A percentile compares a stretch with the other conserved stretches of the same genome.
phyloP scores from a whole-genome alignment of 1,284 basidiomycete genomes.

The Caloboletus firmus region DNA sequence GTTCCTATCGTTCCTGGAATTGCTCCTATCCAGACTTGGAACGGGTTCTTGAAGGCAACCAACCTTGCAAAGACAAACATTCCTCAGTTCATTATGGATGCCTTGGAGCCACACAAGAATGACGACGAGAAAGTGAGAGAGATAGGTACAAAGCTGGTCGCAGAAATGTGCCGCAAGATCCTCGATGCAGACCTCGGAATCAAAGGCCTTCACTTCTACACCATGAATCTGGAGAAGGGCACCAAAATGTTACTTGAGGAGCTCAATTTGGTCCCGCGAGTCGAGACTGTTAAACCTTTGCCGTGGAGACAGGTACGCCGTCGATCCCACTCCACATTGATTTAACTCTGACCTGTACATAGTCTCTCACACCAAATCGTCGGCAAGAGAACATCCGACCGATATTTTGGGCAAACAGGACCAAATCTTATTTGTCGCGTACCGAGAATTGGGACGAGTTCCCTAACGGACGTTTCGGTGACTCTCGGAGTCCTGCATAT shows the following conservation, averaged over 20 bases:
- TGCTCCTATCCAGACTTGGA: constrained; percentile 98
- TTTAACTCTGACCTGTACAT: constrained; percentile 33
- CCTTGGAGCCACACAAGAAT: constrained; percentile 87
- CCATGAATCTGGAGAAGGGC: constrained; percentile 96
- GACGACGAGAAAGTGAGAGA: constrained; percentile 89
- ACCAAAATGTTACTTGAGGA: constrained; percentile 91
- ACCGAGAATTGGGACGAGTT: constrained; percentile 99
- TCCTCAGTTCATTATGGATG: constrained; percentile 78
- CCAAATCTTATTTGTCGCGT: constrained; percentile 88
- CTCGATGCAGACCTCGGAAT: constrained; percentile 79
- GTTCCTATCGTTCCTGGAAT: constrained; percentile 95
- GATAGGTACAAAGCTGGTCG: constrained; percentile 85
- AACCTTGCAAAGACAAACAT: constrained; percentile 84
- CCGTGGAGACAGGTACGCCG: constrained; percentile 84
- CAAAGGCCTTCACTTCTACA: constrained; percentile 93
- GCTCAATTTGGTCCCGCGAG: constrained; percentile 78
- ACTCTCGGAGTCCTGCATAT: constrained; percentile 94
- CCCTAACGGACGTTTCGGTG: constrained; percentile 97
- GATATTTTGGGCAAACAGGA: constrained; percentile 94
- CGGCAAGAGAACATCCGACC: constrained; percentile 89
- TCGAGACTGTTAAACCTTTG: constrained; percentile 86
- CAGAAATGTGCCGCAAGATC: constrained; percentile 84
- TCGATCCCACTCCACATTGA: constrained; percentile 43
- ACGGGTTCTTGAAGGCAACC: constrained; percentile 92
- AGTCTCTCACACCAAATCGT: constrained; percentile 87